Evolutionary conservation across 495 filamentous ascomycete species (phyloP), one percentile per base, ranked within the genome.

Genomic region (Cudoniella acicularis): DNA sequence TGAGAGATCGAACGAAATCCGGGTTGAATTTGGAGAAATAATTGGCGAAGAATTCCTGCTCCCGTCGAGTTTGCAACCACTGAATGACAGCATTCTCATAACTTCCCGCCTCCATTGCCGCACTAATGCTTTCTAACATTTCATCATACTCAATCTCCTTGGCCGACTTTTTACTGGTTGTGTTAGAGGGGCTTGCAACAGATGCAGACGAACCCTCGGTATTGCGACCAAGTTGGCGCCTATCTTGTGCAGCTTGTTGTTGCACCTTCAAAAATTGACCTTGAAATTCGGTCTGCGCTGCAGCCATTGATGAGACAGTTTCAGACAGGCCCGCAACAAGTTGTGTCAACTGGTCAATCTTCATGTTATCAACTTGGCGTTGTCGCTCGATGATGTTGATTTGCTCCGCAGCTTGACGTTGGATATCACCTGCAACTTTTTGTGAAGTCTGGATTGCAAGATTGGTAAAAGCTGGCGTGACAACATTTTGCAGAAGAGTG

Each of bases 21-120:
- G 91, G 90, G 62, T 87, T 82, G 64, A 88, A 80, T 61, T 83
- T 86, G 50, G 84, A 82, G 63, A 98, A 88, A 56, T 92, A 84
- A 45, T 84, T 79, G 64, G 93, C 85, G 67, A 96, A 98, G 26
- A 98, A 74, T 18, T 79, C 79, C 63, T 92, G 83, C 56, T 85
- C 83, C 56, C 76, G 75, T 11, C 75, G 73, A 20, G 88, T 90
- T 78, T 96, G 93, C 25, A 98, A 82, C 93, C 93, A 98, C 77
- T 90, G 73, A 30, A 77, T 66, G 54, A 77, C 72, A 2, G 67
- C 92, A 30, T 88, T 85, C 65, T 96, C 91, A 61, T 80, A 88
- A 50, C 82, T 78, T 24, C 83, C 84, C 16, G 79, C 73, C 8
- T 77, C 73, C 75, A 96, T 84, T 59, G 89, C 68, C 2, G 72